A percentile compares a stretch with the other conserved stretches of the same genome.
phyloP scores from a whole-genome alignment of 768 basidiomycete genomes.

The Phallus indusiatus region DNA sequence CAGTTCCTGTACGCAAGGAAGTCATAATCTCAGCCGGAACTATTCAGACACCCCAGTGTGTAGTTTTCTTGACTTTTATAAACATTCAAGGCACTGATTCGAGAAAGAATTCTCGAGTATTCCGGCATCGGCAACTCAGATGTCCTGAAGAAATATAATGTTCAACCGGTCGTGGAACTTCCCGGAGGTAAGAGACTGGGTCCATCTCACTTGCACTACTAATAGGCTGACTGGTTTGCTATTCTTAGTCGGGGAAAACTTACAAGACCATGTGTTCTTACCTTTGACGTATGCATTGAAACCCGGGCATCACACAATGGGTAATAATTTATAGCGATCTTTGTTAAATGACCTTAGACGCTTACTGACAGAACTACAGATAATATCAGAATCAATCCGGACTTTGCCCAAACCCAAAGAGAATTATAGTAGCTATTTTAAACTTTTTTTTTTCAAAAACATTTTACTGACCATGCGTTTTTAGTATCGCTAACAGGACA shows the following conservation, averaged over 20 bases:
- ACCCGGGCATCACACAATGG: background rate
- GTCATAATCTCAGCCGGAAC: background rate
- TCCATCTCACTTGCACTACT: background rate
- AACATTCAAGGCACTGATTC: background rate
- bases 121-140: background rate
- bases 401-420: background rate
- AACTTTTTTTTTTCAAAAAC: background rate
- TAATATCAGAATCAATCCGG: background rate
- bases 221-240: background rate
- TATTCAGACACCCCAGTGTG: background rate
- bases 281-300: background rate
- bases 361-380: background rate
- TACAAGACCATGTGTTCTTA: background rate
- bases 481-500: background rate
- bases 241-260: background rate
- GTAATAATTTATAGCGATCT: background rate
- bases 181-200: background rate
- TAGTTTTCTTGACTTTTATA: background rate
- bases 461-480: background rate
- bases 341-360: background rate
- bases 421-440: background rate
- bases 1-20: background rate
- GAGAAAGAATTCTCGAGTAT: background rate
- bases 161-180: background rate
- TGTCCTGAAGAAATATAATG: background rate